A percentile compares a stretch with the other conserved stretches of the same genome.
Evolutionary conservation across 1,284 basidiomycete genomes (phyloP).

Genomic region (Ceratobasidium sp.): DNA sequence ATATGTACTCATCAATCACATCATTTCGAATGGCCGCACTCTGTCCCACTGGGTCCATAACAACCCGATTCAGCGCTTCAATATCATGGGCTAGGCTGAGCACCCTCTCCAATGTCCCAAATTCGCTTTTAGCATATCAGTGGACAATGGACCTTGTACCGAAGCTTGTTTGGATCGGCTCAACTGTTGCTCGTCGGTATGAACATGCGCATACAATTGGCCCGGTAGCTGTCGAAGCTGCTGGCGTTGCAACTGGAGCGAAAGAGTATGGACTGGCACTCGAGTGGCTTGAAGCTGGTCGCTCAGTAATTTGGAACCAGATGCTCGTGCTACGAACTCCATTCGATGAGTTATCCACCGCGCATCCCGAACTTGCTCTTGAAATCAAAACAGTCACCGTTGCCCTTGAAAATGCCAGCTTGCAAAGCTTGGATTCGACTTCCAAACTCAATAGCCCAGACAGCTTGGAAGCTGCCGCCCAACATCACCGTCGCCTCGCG

Average conservation of each 20-base stretch:
- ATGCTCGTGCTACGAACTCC: constrained; percentile 17
- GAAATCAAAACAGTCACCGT: background rate
- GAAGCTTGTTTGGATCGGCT: constrained; percentile 7
- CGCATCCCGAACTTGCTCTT: background rate
- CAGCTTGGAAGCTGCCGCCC: background rate
- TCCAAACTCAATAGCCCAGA: background rate
- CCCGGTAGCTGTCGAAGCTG: background rate
- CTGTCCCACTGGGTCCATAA: no score
- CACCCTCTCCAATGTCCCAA: no score
- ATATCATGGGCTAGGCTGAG: no score
- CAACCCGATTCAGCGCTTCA: no score
- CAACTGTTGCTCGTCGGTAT: constrained; percentile 15
- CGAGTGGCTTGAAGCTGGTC: constrained; percentile 24
- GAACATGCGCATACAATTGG: background rate
- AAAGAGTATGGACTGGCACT: background rate
- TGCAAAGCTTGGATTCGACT: background rate
- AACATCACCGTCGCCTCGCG: constrained; percentile 9
- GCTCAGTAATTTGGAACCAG: constrained; percentile 6
- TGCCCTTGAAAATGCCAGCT: background rate
- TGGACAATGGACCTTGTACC: constrained; percentile 33
- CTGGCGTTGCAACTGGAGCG: background rate
- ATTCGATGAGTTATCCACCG: background rate
- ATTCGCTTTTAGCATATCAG: no score
- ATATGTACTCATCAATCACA: no score
- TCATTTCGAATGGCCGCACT: no score